Conservation (phyloP, 306 rosid genomes). For the Glycyrrhiza uralensis region DNA sequence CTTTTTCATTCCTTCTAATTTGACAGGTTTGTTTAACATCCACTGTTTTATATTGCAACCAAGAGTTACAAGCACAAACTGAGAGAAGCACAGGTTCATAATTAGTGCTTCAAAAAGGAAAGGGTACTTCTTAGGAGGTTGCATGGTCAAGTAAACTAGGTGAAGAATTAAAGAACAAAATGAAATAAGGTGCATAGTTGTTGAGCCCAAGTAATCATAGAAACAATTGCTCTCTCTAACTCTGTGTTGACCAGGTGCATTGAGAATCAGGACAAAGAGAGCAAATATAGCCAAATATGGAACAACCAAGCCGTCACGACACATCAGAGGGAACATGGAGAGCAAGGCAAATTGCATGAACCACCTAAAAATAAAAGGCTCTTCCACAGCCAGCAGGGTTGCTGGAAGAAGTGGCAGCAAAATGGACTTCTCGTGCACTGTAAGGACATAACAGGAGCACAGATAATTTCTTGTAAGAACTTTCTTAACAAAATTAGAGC, state of each 20-base stretch:
- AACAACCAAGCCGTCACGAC: conserved; percentile 56
- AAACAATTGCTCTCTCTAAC: conserved; percentile 17
- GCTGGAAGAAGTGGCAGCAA: conserved; percentile 89
- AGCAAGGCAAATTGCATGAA: conserved; percentile 58
- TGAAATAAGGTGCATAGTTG: conserved; percentile 23
- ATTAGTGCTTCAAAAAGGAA: conserved; percentile 78
- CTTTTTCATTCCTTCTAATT: conserved; percentile 51
- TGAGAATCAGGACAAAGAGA: conserved; percentile 50
- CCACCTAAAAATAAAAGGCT: conserved; percentile 61
- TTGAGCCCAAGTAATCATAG: conserved; percentile 16
- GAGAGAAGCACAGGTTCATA: conserved; percentile 75
- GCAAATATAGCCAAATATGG: conserved; percentile 62
- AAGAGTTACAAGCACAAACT: conserved; percentile 56
- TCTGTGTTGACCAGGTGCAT: conserved; percentile 33
- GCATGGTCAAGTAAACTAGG: conserved; percentile 54
- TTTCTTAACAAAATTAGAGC: background rate
- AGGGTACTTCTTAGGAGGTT: conserved; percentile 68
- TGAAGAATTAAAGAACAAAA: conserved; percentile 52
- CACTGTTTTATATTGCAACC: conserved; percentile 67
- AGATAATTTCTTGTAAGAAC: background rate
- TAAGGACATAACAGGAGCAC: background rate
- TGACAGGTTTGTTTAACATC: conserved; percentile 47
- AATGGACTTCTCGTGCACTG: conserved; percentile 97
- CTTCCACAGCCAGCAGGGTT: conserved; percentile 75
- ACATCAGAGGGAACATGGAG: conserved; percentile 84